Evolutionary conservation across 164 flowering plant species (phyloP).

Genomic region (Macadamia tetraphylla): DNA sequence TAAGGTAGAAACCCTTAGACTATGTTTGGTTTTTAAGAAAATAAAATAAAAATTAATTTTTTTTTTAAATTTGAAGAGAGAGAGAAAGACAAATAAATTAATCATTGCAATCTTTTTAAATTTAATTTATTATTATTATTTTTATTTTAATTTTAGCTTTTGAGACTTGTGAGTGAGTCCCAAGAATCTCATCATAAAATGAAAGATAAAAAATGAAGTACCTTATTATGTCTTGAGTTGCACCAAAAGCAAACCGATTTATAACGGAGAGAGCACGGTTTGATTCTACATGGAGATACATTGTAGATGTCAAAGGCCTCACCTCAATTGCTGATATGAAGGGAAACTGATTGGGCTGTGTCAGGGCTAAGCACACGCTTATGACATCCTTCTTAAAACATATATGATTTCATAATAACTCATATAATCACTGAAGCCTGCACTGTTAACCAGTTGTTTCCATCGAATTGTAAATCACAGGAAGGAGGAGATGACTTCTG

Average conservation of each 20-base stretch:
- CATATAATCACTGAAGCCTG: neutral
- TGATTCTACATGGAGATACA: constrained; percentile 18
- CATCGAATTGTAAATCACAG: constrained; percentile 33
- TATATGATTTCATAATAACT: constrained; percentile 21
- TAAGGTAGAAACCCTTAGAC: too few species aligned
- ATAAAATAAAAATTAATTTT: too few species aligned
- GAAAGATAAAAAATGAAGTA: too few species aligned
- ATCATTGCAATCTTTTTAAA: too few species aligned
- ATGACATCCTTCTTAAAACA: constrained; percentile 8
- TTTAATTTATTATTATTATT: too few species aligned
- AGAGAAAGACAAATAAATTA: too few species aligned
- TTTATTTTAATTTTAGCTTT: too few species aligned
- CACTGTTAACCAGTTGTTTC: constrained; percentile 24
- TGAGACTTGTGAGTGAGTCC: too few species aligned
- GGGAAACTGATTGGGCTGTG: constrained; percentile 31
- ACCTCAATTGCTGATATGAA: constrained; percentile 39
- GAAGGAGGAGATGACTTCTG: constrained; percentile 26
- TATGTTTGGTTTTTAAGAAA: too few species aligned
- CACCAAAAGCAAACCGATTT: constrained; percentile 23
- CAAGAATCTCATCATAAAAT: too few species aligned
- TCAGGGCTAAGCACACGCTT: constrained; percentile 35
- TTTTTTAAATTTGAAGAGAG: too few species aligned
- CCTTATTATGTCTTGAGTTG: constrained; percentile 5
- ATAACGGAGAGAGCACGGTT: constrained; percentile 18
- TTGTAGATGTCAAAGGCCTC: constrained; percentile 16